Evolutionary conservation across 2,329 filamentous ascomycete genomes (phyloP).

Genomic region (Hymenoscyphus linearis): DNA sequence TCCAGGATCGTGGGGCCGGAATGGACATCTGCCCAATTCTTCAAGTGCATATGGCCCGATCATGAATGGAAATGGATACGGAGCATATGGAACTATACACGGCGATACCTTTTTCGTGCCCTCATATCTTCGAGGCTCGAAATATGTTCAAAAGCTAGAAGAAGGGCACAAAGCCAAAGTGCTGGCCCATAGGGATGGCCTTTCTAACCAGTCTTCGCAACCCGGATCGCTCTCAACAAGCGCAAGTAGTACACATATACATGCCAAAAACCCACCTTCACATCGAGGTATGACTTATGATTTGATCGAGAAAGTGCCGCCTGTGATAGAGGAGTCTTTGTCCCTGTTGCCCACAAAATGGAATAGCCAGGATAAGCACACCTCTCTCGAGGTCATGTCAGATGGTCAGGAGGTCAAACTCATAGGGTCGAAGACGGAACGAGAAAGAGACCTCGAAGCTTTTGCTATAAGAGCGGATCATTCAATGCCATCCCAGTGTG

Average conservation of each 20-base stretch:
- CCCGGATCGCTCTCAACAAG: constrained; percentile 47
- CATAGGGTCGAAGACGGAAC: constrained; percentile 40
- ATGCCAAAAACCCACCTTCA: constrained; percentile 52
- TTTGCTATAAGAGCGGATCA: constrained; percentile 78
- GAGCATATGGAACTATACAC: constrained; percentile 17
- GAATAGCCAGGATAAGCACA: constrained; percentile 73
- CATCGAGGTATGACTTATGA: constrained; percentile 80
- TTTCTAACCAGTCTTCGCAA: constrained; percentile 40
- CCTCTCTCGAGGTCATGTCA: constrained; percentile 65
- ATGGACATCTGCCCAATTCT: constrained; percentile 30
- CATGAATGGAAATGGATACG: constrained; percentile 26
- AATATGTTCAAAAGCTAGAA: constrained; percentile 71
- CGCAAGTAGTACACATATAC: constrained; percentile 48
- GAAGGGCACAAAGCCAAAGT: constrained; percentile 61
- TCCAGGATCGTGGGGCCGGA: constrained; percentile 25
- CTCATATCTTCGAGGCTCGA: constrained; percentile 73
- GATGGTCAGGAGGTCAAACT: constrained; percentile 70
- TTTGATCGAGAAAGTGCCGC: constrained; percentile 69
- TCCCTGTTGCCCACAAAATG: constrained; percentile 74
- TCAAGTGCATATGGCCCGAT: constrained; percentile 32
- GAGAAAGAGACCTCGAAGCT: constrained; percentile 64
- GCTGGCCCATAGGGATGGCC: constrained; percentile 40
- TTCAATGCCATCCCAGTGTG: constrained; percentile 82
- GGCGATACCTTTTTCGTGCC: constrained; percentile 66
- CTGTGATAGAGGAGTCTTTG: constrained; percentile 55